Evolutionary conservation across 768 basidiomycete genomes (phyloP).

Genomic region (Neoboletus magnificus): DNA sequence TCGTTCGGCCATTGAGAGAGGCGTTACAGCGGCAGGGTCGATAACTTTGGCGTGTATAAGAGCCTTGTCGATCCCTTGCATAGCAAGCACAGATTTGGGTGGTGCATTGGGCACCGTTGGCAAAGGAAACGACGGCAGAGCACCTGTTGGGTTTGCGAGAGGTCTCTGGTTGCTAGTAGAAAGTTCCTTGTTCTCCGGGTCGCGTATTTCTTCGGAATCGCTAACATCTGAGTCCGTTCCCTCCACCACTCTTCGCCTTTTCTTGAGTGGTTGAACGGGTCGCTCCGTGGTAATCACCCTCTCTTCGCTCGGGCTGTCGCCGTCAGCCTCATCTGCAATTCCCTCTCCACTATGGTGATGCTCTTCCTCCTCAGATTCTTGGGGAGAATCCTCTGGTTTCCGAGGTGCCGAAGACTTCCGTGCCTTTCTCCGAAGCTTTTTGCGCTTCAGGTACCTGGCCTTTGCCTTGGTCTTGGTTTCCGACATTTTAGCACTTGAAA

Average conservation of each 20-base stretch:
- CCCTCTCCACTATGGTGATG: constrained; percentile 11
- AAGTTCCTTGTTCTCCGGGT: neutral
- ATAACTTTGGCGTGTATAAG: constrained; percentile 68
- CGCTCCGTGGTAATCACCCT: constrained; percentile 4
- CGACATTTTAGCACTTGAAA: neutral
- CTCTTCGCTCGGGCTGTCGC: constrained; percentile 8
- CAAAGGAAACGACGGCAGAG: constrained; percentile 67
- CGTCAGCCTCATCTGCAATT: constrained; percentile 17
- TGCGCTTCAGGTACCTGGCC: constrained; percentile 67
- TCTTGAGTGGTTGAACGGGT: constrained; percentile 36
- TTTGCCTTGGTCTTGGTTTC: constrained; percentile 70
- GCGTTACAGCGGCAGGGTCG: constrained; percentile 45
- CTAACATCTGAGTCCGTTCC: constrained; percentile 18
- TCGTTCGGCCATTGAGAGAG: constrained; percentile 39
- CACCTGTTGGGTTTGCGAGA: constrained; percentile 21
- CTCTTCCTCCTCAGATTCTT: constrained; percentile 22
- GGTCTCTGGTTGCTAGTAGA: constrained; percentile 1
- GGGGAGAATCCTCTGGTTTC: constrained; percentile 20
- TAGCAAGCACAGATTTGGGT: constrained; percentile 62
- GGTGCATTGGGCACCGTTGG: constrained; percentile 67
- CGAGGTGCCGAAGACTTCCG: constrained; percentile 33
- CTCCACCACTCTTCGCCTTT: constrained; percentile 40
- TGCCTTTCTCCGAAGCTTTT: constrained; percentile 62
- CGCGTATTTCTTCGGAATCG: neutral
- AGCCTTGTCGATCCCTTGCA: constrained; percentile 77